These are phyloP conservation scores for Emergomyces africanus DNA, from an alignment of 2,329 filamentous ascomycete species.

Conservation along the genomic window DNA sequence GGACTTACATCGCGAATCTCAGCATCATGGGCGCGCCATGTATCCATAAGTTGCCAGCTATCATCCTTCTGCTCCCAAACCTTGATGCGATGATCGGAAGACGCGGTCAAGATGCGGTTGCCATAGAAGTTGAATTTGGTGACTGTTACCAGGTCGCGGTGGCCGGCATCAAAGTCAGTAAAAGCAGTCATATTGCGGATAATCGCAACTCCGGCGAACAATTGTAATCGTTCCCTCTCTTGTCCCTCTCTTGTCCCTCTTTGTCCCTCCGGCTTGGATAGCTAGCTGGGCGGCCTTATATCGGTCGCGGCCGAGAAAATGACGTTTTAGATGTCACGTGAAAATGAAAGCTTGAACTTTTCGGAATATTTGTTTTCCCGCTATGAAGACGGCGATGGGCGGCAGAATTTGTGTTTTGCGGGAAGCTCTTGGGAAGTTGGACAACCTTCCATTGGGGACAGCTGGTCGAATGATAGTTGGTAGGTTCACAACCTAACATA, in stretches of 20 bases:
- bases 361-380: neutral
- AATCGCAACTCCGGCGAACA: neutral
- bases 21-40: constrained; percentile 79
- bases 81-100: constrained; percentile 83
- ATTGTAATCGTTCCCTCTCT: neutral
- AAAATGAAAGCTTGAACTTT: neutral
- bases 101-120: constrained; percentile 80
- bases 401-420: neutral
- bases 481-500: neutral
- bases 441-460: too few species aligned
- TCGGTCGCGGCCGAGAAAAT: neutral
- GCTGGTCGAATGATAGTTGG: neutral
- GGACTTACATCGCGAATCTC: constrained; percentile 67
- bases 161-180: constrained; percentile 33
- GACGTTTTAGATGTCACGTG: constrained; percentile 2
- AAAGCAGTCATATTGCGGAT: constrained; percentile 22
- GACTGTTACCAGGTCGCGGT: constrained; percentile 59
- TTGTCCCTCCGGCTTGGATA: too few species aligned
- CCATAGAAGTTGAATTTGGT: constrained; percentile 88
- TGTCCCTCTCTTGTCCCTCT: neutral
- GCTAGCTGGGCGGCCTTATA: neutral
- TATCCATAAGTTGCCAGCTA: constrained; percentile 69
- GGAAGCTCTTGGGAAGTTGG: too few species aligned
- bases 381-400: neutral
- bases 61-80: constrained; percentile 71